phyloP scores from a whole-genome alignment of 441 rosid genomes.

The Adansonia gregorii region DNA sequence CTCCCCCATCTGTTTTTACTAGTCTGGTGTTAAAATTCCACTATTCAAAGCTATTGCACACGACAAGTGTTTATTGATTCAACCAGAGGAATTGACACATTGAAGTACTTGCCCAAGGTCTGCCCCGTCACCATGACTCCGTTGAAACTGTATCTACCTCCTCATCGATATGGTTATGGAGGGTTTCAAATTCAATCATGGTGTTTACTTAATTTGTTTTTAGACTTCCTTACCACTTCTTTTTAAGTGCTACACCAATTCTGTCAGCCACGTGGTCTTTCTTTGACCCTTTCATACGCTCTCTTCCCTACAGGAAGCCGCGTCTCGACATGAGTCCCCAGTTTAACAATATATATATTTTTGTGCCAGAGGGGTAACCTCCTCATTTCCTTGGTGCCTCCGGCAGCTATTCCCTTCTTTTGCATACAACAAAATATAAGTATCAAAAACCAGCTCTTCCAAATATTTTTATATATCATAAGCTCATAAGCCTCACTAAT shows the following conservation, averaged over 20 bases:
- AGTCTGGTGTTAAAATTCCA: no score
- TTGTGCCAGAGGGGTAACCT: constrained; percentile 56
- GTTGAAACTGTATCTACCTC: not conserved
- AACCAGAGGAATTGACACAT: no score
- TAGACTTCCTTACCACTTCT: constrained; percentile 47
- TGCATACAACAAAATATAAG: not conserved
- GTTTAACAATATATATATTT: constrained; percentile 49
- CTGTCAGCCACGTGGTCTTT: constrained; percentile 56
- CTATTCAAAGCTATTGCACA: no score
- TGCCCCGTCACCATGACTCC: no score
- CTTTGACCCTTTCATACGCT: constrained; percentile 57
- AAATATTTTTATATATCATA: not conserved
- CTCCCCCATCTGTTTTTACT: no score
- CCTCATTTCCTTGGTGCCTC: constrained; percentile 64
- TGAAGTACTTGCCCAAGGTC: no score
- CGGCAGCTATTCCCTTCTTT: constrained; percentile 64
- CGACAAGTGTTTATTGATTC: no score
- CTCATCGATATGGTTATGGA: no score
- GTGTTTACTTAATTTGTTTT: constrained; percentile 17
- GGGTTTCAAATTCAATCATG: not conserved
- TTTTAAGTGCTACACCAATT: constrained; percentile 52
- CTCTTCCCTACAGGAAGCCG: constrained; percentile 68
- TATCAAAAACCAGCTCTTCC: not conserved
- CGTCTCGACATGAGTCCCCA: constrained; percentile 61
- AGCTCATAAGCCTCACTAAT: not conserved